Evolutionary conservation across 306 rosid species (phyloP).

Genomic region (Acacia crassicarpa): DNA sequence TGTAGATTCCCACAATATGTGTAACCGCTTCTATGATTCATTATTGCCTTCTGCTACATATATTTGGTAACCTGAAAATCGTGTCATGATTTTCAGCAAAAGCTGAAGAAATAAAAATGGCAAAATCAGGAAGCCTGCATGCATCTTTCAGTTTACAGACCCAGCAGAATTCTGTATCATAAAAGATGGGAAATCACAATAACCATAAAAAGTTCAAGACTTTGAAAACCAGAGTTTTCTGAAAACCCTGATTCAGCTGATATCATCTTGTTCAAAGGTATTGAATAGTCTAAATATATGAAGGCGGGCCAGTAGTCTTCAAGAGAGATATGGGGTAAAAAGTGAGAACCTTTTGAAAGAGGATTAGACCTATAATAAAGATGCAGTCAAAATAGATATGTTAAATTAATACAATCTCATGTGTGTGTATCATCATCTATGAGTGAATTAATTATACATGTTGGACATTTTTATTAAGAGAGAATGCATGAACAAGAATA

Average conservation of each 20-base stretch:
- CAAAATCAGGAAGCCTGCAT: neutral
- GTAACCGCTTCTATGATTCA: neutral
- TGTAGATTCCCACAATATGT: neutral
- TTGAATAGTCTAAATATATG: neutral
- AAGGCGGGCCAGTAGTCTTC: neutral
- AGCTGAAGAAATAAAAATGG: neutral
- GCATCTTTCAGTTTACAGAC: neutral
- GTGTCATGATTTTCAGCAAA: neutral
- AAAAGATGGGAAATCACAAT: neutral
- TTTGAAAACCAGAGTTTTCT: neutral
- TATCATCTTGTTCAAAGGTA: neutral
- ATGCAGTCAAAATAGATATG: neutral
- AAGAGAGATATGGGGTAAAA: neutral
- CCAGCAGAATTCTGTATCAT: neutral
- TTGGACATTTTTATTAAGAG: neutral
- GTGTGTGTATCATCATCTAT: too few species aligned
- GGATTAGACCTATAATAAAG: neutral
- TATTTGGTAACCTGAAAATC: neutral
- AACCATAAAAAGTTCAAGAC: neutral
- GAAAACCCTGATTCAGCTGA: neutral
- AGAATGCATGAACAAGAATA: neutral
- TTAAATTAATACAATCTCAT: too few species aligned
- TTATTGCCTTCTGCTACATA: neutral
- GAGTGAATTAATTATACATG: neutral
- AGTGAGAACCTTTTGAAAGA: neutral